Percentiles rank a stretch among this genome's conserved stretches.
Evolutionary conservation across 148 eudicot species (phyloP).

Genomic region (Rhododendron mucronatum): DNA sequence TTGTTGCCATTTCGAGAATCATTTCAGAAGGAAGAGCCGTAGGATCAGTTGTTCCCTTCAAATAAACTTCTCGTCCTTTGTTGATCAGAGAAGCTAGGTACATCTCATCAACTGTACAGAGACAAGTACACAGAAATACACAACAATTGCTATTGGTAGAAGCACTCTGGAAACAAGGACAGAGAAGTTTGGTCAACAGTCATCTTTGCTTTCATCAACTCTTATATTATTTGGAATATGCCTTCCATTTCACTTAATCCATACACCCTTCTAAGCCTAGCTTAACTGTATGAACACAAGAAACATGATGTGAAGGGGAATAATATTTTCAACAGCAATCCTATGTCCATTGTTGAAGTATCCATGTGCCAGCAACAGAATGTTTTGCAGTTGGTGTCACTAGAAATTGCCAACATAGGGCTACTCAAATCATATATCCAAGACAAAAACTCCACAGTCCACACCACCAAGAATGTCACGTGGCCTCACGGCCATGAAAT

Average conservation of each 20-base stretch:
- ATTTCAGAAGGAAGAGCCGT: slow-evolving; percentile 78
- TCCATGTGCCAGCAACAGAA: background rate
- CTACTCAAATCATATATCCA: background rate
- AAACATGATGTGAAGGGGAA: background rate
- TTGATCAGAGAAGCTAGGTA: slow-evolving; percentile 91
- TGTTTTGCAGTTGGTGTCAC: background rate
- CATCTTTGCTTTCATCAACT: background rate
- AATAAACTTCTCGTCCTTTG: slow-evolving; percentile 75
- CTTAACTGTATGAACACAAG: background rate
- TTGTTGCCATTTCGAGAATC: slow-evolving; percentile 77
- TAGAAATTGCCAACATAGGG: background rate
- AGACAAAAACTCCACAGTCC: background rate
- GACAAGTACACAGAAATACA: background rate
- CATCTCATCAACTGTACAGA: slow-evolving; percentile 88
- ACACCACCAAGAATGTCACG: background rate
- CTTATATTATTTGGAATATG: background rate
- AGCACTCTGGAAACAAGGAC: background rate
- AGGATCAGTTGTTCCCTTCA: slow-evolving; percentile 78
- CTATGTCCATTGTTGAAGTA: background rate
- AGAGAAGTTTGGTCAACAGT: background rate
- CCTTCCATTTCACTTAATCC: background rate
- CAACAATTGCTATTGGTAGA: background rate
- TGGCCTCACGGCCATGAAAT: background rate
- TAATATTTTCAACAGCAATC: background rate
- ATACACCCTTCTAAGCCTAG: background rate